Evolutionary conservation across 352 stramenopile genomes (phyloP), one percentile per base, ranked within the genome.

Genomic region (Pythium sukuiense): DNA sequence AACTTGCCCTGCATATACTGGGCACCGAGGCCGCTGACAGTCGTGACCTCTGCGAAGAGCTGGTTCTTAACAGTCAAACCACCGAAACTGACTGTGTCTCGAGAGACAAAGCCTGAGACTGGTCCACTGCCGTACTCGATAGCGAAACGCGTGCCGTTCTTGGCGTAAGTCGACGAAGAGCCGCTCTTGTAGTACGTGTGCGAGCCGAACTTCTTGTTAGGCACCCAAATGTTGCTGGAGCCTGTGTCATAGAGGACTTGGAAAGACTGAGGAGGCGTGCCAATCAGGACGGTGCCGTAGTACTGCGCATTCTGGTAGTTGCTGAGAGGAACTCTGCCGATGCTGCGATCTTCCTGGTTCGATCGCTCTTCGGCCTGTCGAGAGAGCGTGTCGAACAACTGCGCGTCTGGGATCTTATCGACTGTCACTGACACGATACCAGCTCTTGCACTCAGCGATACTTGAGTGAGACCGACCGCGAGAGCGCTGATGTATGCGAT

Each of bases 181-280:
- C 84, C 77, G 49, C 68, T 66, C 69, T 97, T 85, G 72, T 98
- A 82, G 72, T 98, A 99, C 63, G 93, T 55, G 37, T 83, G 66
- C 57, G 91, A 80, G 29, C 73, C 74, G 16, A 81, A 81, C 67
- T 85, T 88, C 53, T 85, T 78, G 73, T 90, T 83, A 20, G 92
- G 94, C 2, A 99, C 93, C 97, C 97, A 99, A 8, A 99, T 65
- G 76, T 99, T 98, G 69, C 81, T 96, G 11, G 84, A 97, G 30
- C 96, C 96, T 9, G 96, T 99, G 76, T 99, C 96, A 63, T 98
- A 99, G 56, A 99, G 97, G 13, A 99, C 97, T 6, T 83, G 71
- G 64, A 99, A 96, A 0, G 67, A 87, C 73, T 99, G 96, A 1
- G 77, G 73, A 26, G 97, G 97, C 35, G 80, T 96, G 16, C 96